Conservation (phyloP, 306 rosid species). For the Begonia masoniana region DNA sequence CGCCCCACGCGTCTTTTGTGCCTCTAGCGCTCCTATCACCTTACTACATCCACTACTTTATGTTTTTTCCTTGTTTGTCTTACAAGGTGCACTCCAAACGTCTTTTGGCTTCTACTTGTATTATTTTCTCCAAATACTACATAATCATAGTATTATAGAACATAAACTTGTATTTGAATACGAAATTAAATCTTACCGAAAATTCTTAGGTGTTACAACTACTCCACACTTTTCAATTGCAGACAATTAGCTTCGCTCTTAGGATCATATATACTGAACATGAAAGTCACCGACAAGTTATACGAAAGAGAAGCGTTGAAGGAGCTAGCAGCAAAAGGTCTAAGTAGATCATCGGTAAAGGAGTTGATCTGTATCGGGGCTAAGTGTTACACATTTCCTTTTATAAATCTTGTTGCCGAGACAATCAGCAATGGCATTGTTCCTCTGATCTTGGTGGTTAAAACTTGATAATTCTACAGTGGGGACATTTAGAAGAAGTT, state of each 20-base stretch:
- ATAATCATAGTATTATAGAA: no score
- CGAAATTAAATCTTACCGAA: no score
- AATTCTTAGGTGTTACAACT: constrained; percentile 5
- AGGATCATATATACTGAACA: constrained; percentile 47
- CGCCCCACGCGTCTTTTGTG: no score
- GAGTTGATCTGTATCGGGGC: constrained; percentile 39
- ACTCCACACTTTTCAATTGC: constrained; percentile 39
- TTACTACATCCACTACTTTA: no score
- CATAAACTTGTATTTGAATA: no score
- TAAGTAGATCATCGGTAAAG: constrained; percentile 19
- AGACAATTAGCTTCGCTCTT: constrained; percentile 42
- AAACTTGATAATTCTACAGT: constrained; percentile 41
- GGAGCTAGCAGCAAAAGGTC: constrained; percentile 28
- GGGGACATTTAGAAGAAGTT: constrained; percentile 45
- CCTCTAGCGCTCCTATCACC: no score
- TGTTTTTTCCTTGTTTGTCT: no score
- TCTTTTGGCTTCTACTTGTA: no score
- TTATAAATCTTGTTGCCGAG: constrained; percentile 33
- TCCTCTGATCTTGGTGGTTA: constrained; percentile 34
- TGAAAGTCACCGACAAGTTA: constrained; percentile 37
- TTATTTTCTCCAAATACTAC: no score
- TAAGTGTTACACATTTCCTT: constrained; percentile 30
- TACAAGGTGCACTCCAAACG: no score
- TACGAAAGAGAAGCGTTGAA: constrained; percentile 50
- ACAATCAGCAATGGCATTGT: constrained; percentile 29